A percentile compares a stretch with the other conserved stretches of the same genome.
These are phyloP conservation scores for Zymoseptoria crescenta DNA, from an alignment of 2,329 filamentous ascomycete species.

Conservation along the genomic window DNA sequence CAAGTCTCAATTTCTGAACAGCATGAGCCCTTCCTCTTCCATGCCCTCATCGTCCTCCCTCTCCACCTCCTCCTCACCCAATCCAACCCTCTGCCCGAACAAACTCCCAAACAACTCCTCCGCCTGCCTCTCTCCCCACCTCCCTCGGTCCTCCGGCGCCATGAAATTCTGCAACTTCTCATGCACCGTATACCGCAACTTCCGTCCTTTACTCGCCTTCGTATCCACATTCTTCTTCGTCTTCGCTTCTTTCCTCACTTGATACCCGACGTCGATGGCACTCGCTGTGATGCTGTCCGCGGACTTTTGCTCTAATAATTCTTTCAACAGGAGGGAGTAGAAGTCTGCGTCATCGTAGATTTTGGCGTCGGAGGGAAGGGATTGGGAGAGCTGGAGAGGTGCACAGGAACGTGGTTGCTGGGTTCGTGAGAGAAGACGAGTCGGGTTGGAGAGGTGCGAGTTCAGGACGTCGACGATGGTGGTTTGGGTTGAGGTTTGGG, in stretches of 20 bases:
- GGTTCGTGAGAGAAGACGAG: constrained; percentile 62
- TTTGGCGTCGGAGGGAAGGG: constrained; percentile 47
- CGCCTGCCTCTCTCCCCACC: constrained; percentile 73
- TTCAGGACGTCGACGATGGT: constrained; percentile 60
- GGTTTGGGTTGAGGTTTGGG: constrained; percentile 52
- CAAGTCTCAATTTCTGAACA: constrained; percentile 22
- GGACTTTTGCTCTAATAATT: constrained; percentile 80
- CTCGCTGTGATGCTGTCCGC: constrained; percentile 42
- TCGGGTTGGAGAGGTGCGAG: constrained; percentile 57
- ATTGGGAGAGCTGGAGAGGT: constrained; percentile 49
- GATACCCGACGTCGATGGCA: constrained; percentile 31
- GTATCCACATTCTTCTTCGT: constrained; percentile 83
- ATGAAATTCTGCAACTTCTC: constrained; percentile 98
- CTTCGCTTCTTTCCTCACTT: constrained; percentile 64
- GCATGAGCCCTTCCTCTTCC: constrained; percentile 24
- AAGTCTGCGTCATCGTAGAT: constrained; percentile 94
- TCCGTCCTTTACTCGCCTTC: constrained; percentile 88
- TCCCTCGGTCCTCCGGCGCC: constrained; percentile 75
- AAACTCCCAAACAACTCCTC: constrained; percentile 52
- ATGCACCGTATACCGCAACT: constrained; percentile 88
- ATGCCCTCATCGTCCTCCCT: constrained; percentile 22
- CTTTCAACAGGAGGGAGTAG: constrained; percentile 86
- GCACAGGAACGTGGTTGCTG: constrained; percentile 69
- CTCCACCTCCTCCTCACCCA: constrained; percentile 36
- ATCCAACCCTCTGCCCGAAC: constrained; percentile 39